Evolutionary conservation across 495 filamentous ascomycete species (phyloP), one percentile per base, ranked within the genome.

Genomic region (Aspergillus mulundensis): DNA sequence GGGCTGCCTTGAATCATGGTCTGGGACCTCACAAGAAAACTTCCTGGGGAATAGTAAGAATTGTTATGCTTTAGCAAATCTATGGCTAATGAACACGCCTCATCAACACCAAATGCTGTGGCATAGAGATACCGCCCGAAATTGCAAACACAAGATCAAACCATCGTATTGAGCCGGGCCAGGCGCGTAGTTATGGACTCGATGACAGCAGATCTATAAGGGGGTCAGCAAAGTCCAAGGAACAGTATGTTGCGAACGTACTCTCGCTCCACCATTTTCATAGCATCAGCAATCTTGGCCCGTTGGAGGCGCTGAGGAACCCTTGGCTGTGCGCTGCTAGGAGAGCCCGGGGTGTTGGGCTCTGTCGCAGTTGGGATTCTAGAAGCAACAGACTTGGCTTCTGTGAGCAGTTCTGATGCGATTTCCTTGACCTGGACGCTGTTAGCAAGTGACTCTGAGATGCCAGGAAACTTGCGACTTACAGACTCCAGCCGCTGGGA

Each of bases 181-280:
- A 76, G 56, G n/a, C 70, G 70, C 39, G 67, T 60, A 1, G 73
- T 74, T 23, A 76, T 76, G 6, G 67, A 66, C 21, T 75, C 70
- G 32, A 74, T 72, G 41, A 72, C 68, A 41, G 71, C 70, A 32
- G 71, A 73, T 39, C 70, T 74, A 47, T 38, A 36, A 42, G 8
- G 51, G n/a, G 61, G 55, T 48, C 52, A 32, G 43, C 30, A 53
- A 30, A 46, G 38, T 50, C 15, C 0, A 40, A 10, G 1, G 23
- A 24, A 36, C 2, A 38, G 16, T 12, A 14, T 5, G 28, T 46
- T 36, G 39, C 32, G 20, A 24, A 73, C 78, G 53, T 46, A 79
- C 77, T 91, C 87, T 67, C 87, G 75, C 39, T 90, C 87, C 59
- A 91, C 75, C 68, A 90, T 76, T 52, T 71, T 72, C 77, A 86